phyloP scores from a whole-genome alignment of 2,329 filamentous ascomycete genomes.

The Pyricularia sp. region DNA sequence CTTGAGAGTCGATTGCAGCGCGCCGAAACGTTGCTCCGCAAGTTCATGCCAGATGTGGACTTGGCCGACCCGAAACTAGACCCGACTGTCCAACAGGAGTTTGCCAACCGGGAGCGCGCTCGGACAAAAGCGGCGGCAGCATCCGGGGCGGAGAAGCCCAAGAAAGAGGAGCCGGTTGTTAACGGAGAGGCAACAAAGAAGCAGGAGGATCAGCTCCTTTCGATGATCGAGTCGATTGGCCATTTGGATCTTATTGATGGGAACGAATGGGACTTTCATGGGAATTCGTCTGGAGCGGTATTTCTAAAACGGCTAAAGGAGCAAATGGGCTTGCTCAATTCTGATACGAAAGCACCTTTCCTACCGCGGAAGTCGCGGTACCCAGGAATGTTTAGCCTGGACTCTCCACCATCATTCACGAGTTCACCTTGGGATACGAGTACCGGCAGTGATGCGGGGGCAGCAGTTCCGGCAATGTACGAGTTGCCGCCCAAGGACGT shows the following conservation, averaged over 20 bases:
- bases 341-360: slow-evolving; percentile 50
- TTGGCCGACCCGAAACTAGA: slow-evolving; percentile 80
- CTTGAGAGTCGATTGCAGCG: slow-evolving; percentile 75
- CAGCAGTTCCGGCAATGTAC: slow-evolving; percentile 34
- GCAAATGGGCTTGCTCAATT: slow-evolving; percentile 69
- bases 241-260: slow-evolving; percentile 85
- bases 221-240: slow-evolving; percentile 90
- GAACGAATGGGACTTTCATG: slow-evolving; percentile 92
- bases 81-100: slow-evolving; percentile 62
- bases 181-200: slow-evolving; percentile 24
- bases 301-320: slow-evolving; percentile 83
- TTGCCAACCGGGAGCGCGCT: slow-evolving; percentile 44
- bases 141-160: slow-evolving; percentile 20
- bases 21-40: slow-evolving; percentile 69
- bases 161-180: slow-evolving; percentile 19
- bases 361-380: slow-evolving; percentile 31
- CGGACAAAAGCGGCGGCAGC: slow-evolving; percentile 28
- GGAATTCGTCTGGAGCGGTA: slow-evolving; percentile 82
- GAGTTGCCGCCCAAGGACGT: slow-evolving; percentile 61
- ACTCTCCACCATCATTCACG: slow-evolving; percentile 54
- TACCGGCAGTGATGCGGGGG: slow-evolving; percentile 9
- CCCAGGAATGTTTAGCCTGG: slow-evolving; percentile 46
- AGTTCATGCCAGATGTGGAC: slow-evolving; percentile 75
- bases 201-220: slow-evolving; percentile 69
- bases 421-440: slow-evolving; percentile 55